phyloP scores from a whole-genome alignment of 305 asterid genomes.

The Fraxinus floribunda region DNA sequence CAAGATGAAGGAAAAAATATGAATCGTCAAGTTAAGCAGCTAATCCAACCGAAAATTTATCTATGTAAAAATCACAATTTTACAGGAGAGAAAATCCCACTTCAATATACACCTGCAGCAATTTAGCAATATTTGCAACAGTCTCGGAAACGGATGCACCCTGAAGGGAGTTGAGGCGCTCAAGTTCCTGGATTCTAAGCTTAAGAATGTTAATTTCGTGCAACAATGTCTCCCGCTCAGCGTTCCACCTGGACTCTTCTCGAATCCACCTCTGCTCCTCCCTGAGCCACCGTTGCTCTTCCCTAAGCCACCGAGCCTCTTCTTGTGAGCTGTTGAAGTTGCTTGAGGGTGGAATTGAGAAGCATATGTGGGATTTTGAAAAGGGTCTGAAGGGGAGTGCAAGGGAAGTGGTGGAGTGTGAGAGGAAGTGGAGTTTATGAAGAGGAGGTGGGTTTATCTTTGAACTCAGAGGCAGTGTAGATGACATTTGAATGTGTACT shows the following conservation, averaged over 20 bases:
- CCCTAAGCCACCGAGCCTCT: conserved; percentile 58
- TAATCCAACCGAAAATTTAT: not conserved
- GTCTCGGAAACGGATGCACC: conserved; percentile 53
- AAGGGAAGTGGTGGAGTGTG: not conserved
- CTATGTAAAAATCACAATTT: not conserved
- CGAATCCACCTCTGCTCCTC: conserved; percentile 92
- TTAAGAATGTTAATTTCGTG: conserved; percentile 53
- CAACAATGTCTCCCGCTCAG: conserved; percentile 60
- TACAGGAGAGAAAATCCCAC: not conserved
- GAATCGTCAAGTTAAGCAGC: not conserved
- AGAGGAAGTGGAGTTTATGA: conserved; percentile 26
- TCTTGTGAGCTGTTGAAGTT: conserved; percentile 36
- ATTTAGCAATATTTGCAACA: conserved; percentile 57
- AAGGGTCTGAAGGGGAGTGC: conserved; percentile 14
- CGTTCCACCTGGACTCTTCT: conserved; percentile 75
- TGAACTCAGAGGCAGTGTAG: conserved; percentile 39
- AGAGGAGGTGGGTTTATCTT: conserved; percentile 24
- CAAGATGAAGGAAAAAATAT: not conserved
- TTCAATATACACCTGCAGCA: conserved; percentile 16
- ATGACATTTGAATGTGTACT: conserved; percentile 23
- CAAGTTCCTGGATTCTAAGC: conserved; percentile 58
- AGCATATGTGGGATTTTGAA: conserved; percentile 52
- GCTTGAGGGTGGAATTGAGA: conserved; percentile 33
- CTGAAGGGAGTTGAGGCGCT: conserved; percentile 47
- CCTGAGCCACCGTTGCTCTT: conserved; percentile 86